These are phyloP conservation scores for Saccharomyces jurei DNA, from an alignment of 805 yeast genomes.

Conservation along the genomic window DNA sequence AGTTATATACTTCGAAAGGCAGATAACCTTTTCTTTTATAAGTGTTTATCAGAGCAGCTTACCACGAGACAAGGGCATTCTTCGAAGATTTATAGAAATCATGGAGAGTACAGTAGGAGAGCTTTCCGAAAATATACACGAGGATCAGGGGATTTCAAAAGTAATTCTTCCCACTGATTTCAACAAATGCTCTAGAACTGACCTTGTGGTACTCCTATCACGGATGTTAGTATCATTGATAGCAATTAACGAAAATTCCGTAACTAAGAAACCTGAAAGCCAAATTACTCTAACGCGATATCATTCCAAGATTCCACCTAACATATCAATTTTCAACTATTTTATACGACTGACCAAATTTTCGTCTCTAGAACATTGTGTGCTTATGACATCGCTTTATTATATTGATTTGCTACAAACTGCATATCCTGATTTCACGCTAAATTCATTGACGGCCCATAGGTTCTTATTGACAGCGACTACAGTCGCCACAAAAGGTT, in stretches of 20 bases:
- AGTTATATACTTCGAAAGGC: not conserved
- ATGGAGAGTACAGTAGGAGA: not conserved
- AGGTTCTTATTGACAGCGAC: constrained; percentile 85
- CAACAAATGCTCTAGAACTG: constrained; percentile 59
- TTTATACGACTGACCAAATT: constrained; percentile 69
- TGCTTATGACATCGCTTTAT: constrained; percentile 74
- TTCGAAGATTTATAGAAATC: not conserved
- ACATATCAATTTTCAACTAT: constrained; percentile 72
- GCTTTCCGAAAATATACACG: not conserved
- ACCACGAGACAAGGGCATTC: not conserved
- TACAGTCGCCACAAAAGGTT: constrained; percentile 80
- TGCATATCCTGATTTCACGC: constrained; percentile 68
- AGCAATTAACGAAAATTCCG: constrained; percentile 51
- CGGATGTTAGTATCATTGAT: constrained; percentile 76
- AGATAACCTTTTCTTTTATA: not conserved
- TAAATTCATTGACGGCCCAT: constrained; percentile 89
- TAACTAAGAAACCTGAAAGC: constrained; percentile 24
- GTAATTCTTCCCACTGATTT: constrained; percentile 35
- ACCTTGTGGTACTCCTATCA: constrained; percentile 61
- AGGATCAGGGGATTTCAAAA: constrained; percentile 11
- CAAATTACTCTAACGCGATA: constrained; percentile 61
- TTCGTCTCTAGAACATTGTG: constrained; percentile 78
- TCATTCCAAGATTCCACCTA: constrained; percentile 90
- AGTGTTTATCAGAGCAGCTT: not conserved
- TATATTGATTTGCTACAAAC: constrained; percentile 79